These are phyloP conservation scores for Phytophthora capsici DNA, from an alignment of 352 stramenopile species.

Conservation along the genomic window DNA sequence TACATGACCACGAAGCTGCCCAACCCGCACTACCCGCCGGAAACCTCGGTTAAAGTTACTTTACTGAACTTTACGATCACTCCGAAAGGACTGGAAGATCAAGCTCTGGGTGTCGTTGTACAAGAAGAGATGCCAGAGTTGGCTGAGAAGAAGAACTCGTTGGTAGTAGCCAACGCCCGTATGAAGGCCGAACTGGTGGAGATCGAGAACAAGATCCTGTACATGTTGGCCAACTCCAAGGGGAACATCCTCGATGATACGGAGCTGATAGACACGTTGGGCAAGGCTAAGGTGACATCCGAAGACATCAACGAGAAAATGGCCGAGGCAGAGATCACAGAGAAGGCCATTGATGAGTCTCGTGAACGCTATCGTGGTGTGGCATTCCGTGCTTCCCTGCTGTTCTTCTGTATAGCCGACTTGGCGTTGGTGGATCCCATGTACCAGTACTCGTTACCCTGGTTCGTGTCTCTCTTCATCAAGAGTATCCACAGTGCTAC, in stretches of 20 bases:
- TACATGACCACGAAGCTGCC: constrained; percentile 95
- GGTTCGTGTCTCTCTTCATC: constrained; percentile 93
- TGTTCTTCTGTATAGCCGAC: constrained; percentile 95
- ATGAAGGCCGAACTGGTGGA: constrained; percentile 94
- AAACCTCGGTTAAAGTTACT: constrained; percentile 93
- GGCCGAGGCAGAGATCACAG: constrained; percentile 91
- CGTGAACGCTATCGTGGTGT: constrained; percentile 91
- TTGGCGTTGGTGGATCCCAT: constrained; percentile 92
- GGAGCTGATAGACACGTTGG: constrained; percentile 92
- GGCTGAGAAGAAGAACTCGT: constrained; percentile 94
- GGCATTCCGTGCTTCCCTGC: constrained; percentile 87
- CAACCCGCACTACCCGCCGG: constrained; percentile 93
- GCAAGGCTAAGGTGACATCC: constrained; percentile 92
- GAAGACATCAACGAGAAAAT: constrained; percentile 95
- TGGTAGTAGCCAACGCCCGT: constrained; percentile 91
- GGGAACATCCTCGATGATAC: constrained; percentile 94
- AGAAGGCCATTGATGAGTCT: constrained; percentile 92
- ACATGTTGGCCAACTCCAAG: constrained; percentile 93
- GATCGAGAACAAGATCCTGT: constrained; percentile 95
- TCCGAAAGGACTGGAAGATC: constrained; percentile 89
- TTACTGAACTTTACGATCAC: constrained; percentile 95
- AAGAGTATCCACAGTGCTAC: constrained; percentile 87
- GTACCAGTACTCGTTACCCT: constrained; percentile 95
- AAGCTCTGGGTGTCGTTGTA: constrained; percentile 92
- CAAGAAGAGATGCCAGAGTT: constrained; percentile 94